Base-by-base conservation (phyloP, 192 early-diverging fungal species). In the Cladochytrium replicatum region DNA sequence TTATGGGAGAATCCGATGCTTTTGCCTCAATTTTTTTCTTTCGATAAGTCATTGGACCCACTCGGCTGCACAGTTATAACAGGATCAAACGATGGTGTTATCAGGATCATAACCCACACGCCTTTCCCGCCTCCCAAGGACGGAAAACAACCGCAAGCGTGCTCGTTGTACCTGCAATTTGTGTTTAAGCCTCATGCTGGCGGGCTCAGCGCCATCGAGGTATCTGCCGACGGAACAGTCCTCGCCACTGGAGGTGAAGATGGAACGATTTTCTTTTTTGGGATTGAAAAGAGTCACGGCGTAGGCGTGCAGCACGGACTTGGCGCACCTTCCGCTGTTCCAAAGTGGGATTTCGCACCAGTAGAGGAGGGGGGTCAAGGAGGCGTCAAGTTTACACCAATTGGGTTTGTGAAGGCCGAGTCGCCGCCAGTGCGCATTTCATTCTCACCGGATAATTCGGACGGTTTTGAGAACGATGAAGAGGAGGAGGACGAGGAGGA, bases 71-170 rank as follows among this genome's bases (percentile, higher is more conserved):
- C 75, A 2, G 29, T 79, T 3, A 58, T 61, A 7, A 65, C 69
- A 0, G 78, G 78, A 34, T 81, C 74, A 44, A 29, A 48, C 4
- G 75, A 81, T 45, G 78, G 78, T n/a, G 72, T 74, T n/a, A 31
- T 80, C 1, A 52, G 75, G 25, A 64, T 78, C 13, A 44, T 71
- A 6, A 54, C 68, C 0, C 66, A 71, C 45, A 52, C 67, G 2
- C 55, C 62, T 6, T 25, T 57, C 46, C 6, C 8, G 41, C 43
- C 29, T 32, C 41, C 30, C 7, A 34, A 40, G 3, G 48, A 39
- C 11, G n/a, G n/a, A n/a, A n/a, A n/a, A n/a, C n/a, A n/a, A n/a
- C n/a, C n/a, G n/a, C n/a, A n/a, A n/a, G n/a, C n/a, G n/a, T n/a
- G n/a, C n/a, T n/a, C 29, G 11, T 65, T 81, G 41, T 42, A 41